Evolutionary conservation across 148 eudicot species (phyloP).

Genomic region (Cornus suecica): DNA sequence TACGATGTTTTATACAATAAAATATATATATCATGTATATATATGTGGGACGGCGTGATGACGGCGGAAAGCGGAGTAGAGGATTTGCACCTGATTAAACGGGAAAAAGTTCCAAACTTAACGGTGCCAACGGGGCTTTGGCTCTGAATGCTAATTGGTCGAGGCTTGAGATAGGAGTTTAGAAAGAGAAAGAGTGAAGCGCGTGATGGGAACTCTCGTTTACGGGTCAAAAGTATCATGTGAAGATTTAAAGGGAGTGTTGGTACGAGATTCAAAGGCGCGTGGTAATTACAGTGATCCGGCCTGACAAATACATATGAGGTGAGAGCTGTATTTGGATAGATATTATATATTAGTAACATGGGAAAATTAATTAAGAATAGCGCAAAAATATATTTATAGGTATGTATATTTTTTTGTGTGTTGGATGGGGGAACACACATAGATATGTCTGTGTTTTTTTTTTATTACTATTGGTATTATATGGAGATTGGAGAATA

Average conservation of each 20-base stretch:
- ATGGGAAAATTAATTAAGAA: neutral
- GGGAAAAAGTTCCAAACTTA: neutral
- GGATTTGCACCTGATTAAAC: neutral
- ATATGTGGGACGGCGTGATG: neutral
- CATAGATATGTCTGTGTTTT: neutral
- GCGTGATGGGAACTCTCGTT: too few species aligned
- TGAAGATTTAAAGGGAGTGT: neutral
- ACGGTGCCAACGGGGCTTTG: conserved; percentile 6
- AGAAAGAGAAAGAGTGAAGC: too few species aligned
- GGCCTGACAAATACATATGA: conserved; percentile 7
- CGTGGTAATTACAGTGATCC: neutral
- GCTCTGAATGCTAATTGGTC: neutral
- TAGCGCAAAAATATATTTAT: neutral
- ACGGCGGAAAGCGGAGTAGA: neutral
- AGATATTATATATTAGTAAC: neutral
- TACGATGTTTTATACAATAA: neutral
- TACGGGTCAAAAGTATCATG: too few species aligned
- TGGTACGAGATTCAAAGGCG: neutral
- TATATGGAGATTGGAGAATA: neutral
- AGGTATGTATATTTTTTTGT: neutral
- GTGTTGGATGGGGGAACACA: neutral
- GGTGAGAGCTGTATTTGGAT: neutral
- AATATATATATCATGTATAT: neutral
- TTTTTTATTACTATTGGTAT: neutral
- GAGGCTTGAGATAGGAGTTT: too few species aligned